phyloP scores from a whole-genome alignment of 2,329 filamentous ascomycete genomes.

The Clonostachys byssicola region DNA sequence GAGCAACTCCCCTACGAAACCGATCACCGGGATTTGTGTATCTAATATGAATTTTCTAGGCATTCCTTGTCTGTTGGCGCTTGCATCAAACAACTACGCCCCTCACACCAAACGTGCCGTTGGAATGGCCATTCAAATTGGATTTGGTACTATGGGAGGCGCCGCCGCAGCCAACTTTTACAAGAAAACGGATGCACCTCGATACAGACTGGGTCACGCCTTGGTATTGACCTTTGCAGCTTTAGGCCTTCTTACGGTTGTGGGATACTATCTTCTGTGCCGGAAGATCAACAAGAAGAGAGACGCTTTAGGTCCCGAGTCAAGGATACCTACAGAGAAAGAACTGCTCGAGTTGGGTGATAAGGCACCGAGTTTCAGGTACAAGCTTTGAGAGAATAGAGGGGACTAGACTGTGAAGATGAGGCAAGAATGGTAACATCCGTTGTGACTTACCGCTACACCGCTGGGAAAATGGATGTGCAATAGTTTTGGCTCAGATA shows the following conservation, averaged over 20 bases:
- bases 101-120: constrained; percentile 58
- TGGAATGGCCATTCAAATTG: constrained; percentile 63
- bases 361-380: too few relatives aligned
- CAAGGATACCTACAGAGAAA: too few relatives aligned
- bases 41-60: constrained; percentile 33
- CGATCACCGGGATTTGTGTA: constrained; percentile 4
- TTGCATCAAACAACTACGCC: constrained; percentile 76
- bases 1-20: constrained; percentile 9
- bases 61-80: constrained; percentile 74
- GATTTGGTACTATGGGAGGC: constrained; percentile 53
- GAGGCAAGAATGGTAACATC: too few relatives aligned
- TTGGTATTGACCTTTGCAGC: constrained; percentile 45
- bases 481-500: too few relatives aligned
- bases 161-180: constrained; percentile 72
- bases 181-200: constrained; percentile 40
- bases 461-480: too few relatives aligned
- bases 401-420: too few relatives aligned
- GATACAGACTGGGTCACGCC: constrained; percentile 44
- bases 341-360: too few relatives aligned
- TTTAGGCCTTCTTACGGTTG: constrained; percentile 36
- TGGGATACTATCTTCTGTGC: constrained; percentile 11
- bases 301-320: too few relatives aligned
- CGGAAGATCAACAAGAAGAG: too few relatives aligned
- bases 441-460: too few relatives aligned
- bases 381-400: too few relatives aligned